A percentile compares a stretch with the other conserved stretches of the same genome.
Conservation (phyloP, 139 green algal species). For the Mychonastes homosphaera region DNA sequence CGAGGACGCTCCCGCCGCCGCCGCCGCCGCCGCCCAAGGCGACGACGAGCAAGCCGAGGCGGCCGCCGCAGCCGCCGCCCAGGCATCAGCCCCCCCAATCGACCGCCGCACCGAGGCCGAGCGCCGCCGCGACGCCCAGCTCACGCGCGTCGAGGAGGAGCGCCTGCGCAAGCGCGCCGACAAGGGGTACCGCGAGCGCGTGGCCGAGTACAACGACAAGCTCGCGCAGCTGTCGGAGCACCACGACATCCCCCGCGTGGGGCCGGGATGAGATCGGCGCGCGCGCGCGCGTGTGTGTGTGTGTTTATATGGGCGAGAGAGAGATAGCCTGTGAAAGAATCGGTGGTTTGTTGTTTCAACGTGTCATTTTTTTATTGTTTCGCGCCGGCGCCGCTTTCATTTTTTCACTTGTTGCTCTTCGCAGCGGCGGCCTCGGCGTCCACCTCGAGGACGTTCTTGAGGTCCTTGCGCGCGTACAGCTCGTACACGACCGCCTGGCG, state of each 20-base stretch:
- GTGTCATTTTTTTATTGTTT: no score
- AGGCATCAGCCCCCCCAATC: no score
- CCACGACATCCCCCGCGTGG: constrained; percentile 78
- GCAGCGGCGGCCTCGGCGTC: no score
- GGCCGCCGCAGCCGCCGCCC: constrained; percentile 15
- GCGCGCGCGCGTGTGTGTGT: no score
- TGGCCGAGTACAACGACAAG: constrained; percentile 80
- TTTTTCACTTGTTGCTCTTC: no score
- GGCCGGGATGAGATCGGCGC: constrained; percentile 64
- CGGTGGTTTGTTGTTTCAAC: no score
- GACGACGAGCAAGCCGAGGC: constrained; percentile 30
- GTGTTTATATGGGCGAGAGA: no score
- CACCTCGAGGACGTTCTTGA: no score
- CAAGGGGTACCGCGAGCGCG: constrained; percentile 70
- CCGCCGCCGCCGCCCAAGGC: constrained; percentile 1
- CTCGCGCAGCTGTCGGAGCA: constrained; percentile 66
- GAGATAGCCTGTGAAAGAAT: no score
- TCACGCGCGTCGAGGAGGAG: constrained; percentile 58
- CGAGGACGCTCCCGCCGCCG: not conserved
- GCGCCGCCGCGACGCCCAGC: constrained; percentile 45
- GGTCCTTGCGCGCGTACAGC: no score
- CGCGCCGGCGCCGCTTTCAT: no score
- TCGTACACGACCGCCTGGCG: no score
- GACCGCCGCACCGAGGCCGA: constrained; percentile 77
- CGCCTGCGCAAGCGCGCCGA: constrained; percentile 44